Evolutionary conservation across 176 grass and related monocot species (phyloP).

Genomic region (Eleusine indica): DNA sequence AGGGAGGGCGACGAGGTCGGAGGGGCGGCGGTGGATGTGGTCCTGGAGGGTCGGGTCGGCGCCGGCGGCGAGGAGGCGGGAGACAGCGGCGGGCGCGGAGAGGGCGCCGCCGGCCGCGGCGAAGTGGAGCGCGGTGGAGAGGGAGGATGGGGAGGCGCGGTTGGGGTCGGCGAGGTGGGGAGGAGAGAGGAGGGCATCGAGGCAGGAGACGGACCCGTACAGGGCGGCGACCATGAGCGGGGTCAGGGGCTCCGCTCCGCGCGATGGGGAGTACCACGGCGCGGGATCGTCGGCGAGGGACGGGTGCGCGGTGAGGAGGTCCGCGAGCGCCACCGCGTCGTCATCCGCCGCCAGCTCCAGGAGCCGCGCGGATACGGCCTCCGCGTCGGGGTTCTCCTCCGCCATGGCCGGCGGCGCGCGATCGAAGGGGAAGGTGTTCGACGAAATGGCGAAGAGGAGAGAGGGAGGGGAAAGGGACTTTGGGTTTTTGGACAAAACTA

Average conservation of each 20-base stretch:
- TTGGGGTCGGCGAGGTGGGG: slow-evolving; percentile 52
- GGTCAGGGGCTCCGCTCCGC: slow-evolving; percentile 54
- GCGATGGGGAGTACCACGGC: slow-evolving; percentile 58
- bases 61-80: slow-evolving; percentile 58
- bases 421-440: slow-evolving; percentile 48
- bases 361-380: slow-evolving; percentile 30
- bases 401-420: slow-evolving; percentile 40
- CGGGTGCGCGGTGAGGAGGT: slow-evolving; percentile 40
- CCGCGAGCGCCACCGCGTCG: slow-evolving; percentile 35
- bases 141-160: slow-evolving; percentile 41
- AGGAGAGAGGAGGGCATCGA: slow-evolving; percentile 55
- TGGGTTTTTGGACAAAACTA: slow-evolving; percentile 53
- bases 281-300: slow-evolving; percentile 51
- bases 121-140: slow-evolving; percentile 60
- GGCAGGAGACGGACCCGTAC: slow-evolving; percentile 56
- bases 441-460: slow-evolving; percentile 23
- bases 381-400: slow-evolving; percentile 32
- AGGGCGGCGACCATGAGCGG: slow-evolving; percentile 73
- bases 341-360: slow-evolving; percentile 64
- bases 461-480: slow-evolving; percentile 31
- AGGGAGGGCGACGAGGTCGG: slow-evolving; percentile 47
- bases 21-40: slow-evolving; percentile 50
- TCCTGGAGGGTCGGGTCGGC: slow-evolving; percentile 57
- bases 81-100: slow-evolving; percentile 33
- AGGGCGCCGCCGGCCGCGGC: slow-evolving; percentile 58